These are phyloP conservation scores for Prorocentrum cordatum DNA, from an alignment of 169 alveolate genomes.

Conservation along the genomic window DNA sequence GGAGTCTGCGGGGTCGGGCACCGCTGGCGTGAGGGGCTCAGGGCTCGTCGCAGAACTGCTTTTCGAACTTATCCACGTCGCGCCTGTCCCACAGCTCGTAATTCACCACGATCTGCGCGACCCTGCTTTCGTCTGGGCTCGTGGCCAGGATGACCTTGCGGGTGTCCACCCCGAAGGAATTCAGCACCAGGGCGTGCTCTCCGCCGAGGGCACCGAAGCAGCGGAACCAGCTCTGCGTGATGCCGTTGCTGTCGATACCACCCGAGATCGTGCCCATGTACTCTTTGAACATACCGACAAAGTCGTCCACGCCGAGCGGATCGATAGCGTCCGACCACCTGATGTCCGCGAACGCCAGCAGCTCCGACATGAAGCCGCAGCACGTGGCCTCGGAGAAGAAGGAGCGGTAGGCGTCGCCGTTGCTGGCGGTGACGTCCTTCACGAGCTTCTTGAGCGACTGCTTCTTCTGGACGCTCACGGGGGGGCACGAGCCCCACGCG, in stretches of 20 bases:
- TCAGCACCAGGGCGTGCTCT: constrained; percentile 2
- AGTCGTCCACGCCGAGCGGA: constrained; percentile 7
- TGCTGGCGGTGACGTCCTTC: constrained; percentile 21
- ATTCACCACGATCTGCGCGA: constrained; percentile 26
- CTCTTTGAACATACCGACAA: neutral
- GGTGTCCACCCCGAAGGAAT: constrained; percentile 60
- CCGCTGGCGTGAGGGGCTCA: too few relatives aligned
- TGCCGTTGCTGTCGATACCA: constrained; percentile 11
- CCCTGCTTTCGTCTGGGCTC: constrained; percentile 7
- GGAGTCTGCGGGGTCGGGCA: too few relatives aligned
- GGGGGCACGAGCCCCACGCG: neutral
- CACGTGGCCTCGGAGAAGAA: constrained; percentile 34
- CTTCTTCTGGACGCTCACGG: constrained; percentile 2
- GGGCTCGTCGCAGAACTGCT: too few relatives aligned
- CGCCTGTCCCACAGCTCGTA: constrained; percentile 53
- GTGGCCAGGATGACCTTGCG: constrained; percentile 39
- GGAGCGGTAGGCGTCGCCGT: constrained; percentile 13
- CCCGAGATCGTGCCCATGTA: constrained; percentile 17
- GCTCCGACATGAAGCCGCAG: constrained; percentile 41
- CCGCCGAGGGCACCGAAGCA: neutral
- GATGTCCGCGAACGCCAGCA: constrained; percentile 13
- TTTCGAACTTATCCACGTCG: constrained; percentile 19
- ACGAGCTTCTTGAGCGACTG: constrained; percentile 27
- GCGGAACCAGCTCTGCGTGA: constrained; percentile 49
- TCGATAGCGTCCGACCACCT: constrained; percentile 44